phyloP scores from a whole-genome alignment of 2,329 filamentous ascomycete genomes.

The Rutstroemia sp. region DNA sequence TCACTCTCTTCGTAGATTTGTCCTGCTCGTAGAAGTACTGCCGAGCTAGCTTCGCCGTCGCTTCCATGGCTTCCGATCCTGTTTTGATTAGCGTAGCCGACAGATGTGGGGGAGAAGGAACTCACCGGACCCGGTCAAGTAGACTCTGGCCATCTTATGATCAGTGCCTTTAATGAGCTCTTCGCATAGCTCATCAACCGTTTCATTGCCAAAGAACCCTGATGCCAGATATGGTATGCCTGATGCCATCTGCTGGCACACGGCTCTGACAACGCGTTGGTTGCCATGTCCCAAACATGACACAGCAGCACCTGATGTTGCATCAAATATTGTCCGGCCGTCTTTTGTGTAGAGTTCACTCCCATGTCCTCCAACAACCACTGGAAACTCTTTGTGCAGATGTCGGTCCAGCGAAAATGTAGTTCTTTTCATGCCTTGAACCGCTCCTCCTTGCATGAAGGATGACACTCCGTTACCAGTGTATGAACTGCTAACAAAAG shows the following conservation, averaged over 20 bases:
- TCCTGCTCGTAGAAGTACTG: constrained; percentile 57
- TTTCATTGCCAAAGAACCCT: constrained; percentile 47
- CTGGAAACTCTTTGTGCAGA: constrained; percentile 24
- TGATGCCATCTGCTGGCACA: constrained; percentile 48
- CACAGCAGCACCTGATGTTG: constrained; percentile 66
- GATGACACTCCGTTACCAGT: neutral
- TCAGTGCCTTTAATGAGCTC: constrained; percentile 34
- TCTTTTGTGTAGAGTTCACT: constrained; percentile 25
- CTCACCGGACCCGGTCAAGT: constrained; percentile 50
- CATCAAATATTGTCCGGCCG: constrained; percentile 60
- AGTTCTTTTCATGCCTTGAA: constrained; percentile 12
- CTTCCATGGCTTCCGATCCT: constrained; percentile 64
- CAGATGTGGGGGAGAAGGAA: neutral
- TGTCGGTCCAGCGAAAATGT: constrained; percentile 24
- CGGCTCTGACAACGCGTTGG: constrained; percentile 49
- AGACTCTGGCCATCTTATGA: constrained; percentile 44
- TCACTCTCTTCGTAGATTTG: constrained; percentile 37
- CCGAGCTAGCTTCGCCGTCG: constrained; percentile 57
- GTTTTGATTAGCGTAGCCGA: constrained; percentile 8
- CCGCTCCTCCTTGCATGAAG: constrained; percentile 1
- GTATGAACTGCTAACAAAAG: neutral
- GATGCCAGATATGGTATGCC: constrained; percentile 52
- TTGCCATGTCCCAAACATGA: constrained; percentile 63
- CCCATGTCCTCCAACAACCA: constrained; percentile 23
- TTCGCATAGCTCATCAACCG: constrained; percentile 41